Percentiles rank a stretch among this genome's conserved stretches.
phyloP scores from a whole-genome alignment of 2,329 filamentous ascomycete genomes.

The Pseudopyrenochaeta lycopersici region DNA sequence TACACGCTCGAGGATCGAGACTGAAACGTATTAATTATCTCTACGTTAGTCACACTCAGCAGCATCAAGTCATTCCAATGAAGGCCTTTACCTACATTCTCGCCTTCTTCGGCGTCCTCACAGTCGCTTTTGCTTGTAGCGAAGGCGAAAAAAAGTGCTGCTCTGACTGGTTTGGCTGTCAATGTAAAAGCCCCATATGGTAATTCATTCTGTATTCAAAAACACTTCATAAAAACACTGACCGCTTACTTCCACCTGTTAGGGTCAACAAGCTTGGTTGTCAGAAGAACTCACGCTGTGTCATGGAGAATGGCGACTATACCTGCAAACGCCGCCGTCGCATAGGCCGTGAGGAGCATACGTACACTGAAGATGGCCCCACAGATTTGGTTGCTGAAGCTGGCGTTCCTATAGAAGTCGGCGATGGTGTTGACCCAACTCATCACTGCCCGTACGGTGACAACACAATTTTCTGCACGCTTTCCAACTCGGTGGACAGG shows the following conservation, averaged over 20 bases:
- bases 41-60: background rate
- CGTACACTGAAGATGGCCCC: background rate
- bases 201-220: background rate
- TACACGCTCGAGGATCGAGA: background rate
- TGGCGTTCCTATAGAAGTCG: background rate
- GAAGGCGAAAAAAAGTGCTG: background rate
- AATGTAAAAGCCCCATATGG: background rate
- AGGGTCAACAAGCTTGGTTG: background rate
- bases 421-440: background rate
- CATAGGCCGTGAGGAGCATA: background rate
- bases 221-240: constrained; percentile 1
- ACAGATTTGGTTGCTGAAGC: background rate
- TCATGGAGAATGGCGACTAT: background rate
- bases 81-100: background rate
- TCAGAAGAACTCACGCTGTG: background rate
- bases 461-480: too few relatives aligned
- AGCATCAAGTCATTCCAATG: background rate
- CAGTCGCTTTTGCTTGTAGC: background rate
- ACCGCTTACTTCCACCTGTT: background rate
- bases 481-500: too few relatives aligned
- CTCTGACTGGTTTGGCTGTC: background rate
- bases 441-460: too few relatives aligned
- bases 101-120: background rate
- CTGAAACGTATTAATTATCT: background rate
- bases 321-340: background rate